These are phyloP conservation scores for Phytophthora citrophthora DNA, from an alignment of 352 stramenopile genomes.

Conservation along the genomic window DNA sequence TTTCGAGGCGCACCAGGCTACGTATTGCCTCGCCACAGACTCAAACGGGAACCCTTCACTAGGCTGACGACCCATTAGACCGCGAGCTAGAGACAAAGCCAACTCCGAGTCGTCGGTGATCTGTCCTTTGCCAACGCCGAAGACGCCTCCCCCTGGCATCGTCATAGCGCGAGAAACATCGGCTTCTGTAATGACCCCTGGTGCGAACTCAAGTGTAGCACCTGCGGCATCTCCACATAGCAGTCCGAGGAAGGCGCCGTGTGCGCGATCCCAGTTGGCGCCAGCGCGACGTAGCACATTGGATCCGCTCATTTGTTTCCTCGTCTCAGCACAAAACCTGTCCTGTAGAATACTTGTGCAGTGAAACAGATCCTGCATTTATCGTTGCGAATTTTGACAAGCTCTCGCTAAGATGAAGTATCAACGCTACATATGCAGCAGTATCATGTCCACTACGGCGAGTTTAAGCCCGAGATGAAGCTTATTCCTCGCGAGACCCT, in stretches of 20 bases:
- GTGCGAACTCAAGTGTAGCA: slow-evolving; percentile 59
- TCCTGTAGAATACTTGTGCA: not conserved
- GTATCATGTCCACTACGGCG: not conserved
- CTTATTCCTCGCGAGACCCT: no score
- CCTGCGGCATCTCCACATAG: slow-evolving; percentile 60
- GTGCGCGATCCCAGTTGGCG: slow-evolving; percentile 37
- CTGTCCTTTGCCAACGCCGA: slow-evolving; percentile 46
- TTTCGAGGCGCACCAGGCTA: slow-evolving; percentile 38
- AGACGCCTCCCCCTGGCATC: slow-evolving; percentile 61
- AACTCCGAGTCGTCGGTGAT: slow-evolving; percentile 76
- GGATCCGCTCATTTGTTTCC: slow-evolving; percentile 11
- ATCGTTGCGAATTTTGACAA: not conserved
- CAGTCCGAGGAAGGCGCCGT: slow-evolving; percentile 56
- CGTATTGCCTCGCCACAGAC: slow-evolving; percentile 45
- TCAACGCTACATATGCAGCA: no score
- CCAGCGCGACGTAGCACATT: slow-evolving; percentile 8
- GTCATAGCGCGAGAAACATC: slow-evolving; percentile 41
- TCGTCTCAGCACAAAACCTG: slow-evolving; percentile 13
- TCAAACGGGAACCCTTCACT: slow-evolving; percentile 45
- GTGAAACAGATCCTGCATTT: not conserved
- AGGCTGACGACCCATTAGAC: slow-evolving; percentile 30
- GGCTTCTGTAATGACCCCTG: slow-evolving; percentile 26
- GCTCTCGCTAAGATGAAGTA: no score
- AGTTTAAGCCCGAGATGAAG: not conserved
- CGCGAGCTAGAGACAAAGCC: slow-evolving; percentile 49